A percentile compares a stretch with the other conserved stretches of the same genome.
Conservation (phyloP, 2,329 filamentous ascomycete species). For the Paramyrothecium roridum region DNA sequence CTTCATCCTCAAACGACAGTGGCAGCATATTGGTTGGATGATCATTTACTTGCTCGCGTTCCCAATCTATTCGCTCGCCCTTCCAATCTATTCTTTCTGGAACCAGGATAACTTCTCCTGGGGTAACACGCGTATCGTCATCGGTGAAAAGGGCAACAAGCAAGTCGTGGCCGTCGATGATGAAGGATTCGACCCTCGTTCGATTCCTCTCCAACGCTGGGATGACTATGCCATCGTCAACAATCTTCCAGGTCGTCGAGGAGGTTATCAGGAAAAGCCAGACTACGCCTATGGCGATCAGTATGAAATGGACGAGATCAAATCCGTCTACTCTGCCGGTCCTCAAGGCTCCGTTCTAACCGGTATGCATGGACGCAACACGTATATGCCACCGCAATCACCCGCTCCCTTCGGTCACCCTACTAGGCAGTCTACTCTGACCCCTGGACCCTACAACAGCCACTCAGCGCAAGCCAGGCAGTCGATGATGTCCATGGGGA, state of each 20-base stretch:
- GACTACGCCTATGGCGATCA: constrained; percentile 68
- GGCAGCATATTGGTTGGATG: constrained; percentile 99
- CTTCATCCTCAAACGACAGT: constrained; percentile 94
- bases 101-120: constrained; percentile 98
- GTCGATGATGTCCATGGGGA: constrained; percentile 67
- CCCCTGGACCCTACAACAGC: constrained; percentile 44
- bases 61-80: constrained; percentile 86
- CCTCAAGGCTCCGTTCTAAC: constrained; percentile 84
- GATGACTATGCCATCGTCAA: constrained; percentile 90
- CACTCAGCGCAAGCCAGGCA: constrained; percentile 59
- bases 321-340: constrained; percentile 90
- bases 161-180: constrained; percentile 83
- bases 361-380: constrained; percentile 69
- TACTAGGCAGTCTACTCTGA: constrained; percentile 40
- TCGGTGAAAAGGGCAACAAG: constrained; percentile 89
- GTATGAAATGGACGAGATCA: constrained; percentile 98
- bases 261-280: constrained; percentile 62
- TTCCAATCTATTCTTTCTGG: constrained; percentile 98
- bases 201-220: constrained; percentile 93
- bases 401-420: constrained; percentile 67
- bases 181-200: constrained; percentile 84
- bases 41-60: constrained; percentile 96
- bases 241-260: constrained; percentile 86
- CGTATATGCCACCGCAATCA: constrained; percentile 81
- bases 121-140: constrained; percentile 97